A percentile compares a stretch with the other conserved stretches of the same genome.
Evolutionary conservation across 1,284 basidiomycete species (phyloP).

Genomic region (Thecaphora frezii): DNA sequence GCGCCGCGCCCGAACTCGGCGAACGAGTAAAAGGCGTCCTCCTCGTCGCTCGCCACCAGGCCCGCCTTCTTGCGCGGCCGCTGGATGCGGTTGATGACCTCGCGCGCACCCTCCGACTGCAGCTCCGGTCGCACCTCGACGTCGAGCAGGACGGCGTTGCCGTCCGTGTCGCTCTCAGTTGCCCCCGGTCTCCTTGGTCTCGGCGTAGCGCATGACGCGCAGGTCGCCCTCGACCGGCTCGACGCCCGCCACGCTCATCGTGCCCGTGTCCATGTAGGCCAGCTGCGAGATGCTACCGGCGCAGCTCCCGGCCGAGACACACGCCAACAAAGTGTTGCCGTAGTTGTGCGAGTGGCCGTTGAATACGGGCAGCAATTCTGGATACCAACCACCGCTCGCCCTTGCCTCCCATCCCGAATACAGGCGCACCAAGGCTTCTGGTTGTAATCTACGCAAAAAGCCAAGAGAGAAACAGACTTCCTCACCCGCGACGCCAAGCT

Average conservation of each 20-base stretch:
- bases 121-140: constrained; percentile 83
- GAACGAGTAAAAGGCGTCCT: constrained; percentile 84
- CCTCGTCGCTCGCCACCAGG: constrained; percentile 89
- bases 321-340: too few relatives aligned
- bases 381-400: too few relatives aligned
- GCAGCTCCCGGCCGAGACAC: too few relatives aligned
- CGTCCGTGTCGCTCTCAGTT: constrained; percentile 83
- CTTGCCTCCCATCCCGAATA: too few relatives aligned
- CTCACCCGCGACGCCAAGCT: too few relatives aligned
- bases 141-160: constrained; percentile 89
- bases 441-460: too few relatives aligned
- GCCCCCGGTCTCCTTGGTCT: constrained; percentile 64
- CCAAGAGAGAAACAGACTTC: too few relatives aligned
- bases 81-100: constrained; percentile 91
- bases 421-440: too few relatives aligned
- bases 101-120: constrained; percentile 83
- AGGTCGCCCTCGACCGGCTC: constrained; percentile 86
- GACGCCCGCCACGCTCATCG: constrained; percentile 85
- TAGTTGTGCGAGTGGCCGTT: too few relatives aligned
- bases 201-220: constrained; percentile 85
- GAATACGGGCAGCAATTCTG: too few relatives aligned
- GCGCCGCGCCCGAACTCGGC: constrained; percentile 67
- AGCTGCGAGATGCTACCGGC: too few relatives aligned
- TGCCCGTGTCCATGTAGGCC: constrained; percentile 73
- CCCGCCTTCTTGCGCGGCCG: constrained; percentile 94